phyloP scores from a whole-genome alignment of 768 basidiomycete species.

The Rhizopogon sp. region DNA sequence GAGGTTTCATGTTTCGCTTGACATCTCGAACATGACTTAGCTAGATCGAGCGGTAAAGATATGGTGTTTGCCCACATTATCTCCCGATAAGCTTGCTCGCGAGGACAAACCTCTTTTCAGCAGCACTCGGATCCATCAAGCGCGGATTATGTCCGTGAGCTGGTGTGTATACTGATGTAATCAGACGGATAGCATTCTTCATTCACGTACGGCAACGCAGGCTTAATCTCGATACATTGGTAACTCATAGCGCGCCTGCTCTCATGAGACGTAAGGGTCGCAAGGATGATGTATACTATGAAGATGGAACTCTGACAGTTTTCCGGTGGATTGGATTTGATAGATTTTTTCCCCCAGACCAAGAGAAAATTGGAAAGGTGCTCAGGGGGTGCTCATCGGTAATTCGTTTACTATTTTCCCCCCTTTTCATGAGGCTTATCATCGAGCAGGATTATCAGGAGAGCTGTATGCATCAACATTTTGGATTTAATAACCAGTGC shows the following conservation, averaged over 20 bases:
- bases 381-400: constrained; percentile 62
- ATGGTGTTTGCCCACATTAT: constrained; percentile 51
- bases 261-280: constrained; percentile 32
- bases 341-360: constrained; percentile 55
- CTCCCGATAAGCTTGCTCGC: constrained; percentile 37
- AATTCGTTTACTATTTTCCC: constrained; percentile 17
- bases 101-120: constrained; percentile 79
- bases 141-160: constrained; percentile 55
- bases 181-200: background rate
- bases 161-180: constrained; percentile 40
- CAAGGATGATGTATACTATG: constrained; percentile 23
- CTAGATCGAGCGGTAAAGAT: constrained; percentile 74
- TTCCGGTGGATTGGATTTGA: constrained; percentile 68
- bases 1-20: background rate
- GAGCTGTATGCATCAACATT: constrained; percentile 46
- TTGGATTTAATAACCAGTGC: background rate
- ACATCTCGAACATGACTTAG: constrained; percentile 28
- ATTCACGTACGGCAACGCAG: constrained; percentile 26
- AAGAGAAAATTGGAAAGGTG: constrained; percentile 27
- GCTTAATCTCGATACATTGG: constrained; percentile 51
- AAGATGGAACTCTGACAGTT: constrained; percentile 48
- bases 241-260: constrained; percentile 51
- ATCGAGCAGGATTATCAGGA: constrained; percentile 64
- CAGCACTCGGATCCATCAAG: constrained; percentile 59
- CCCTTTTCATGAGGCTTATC: constrained; percentile 1